Evolutionary conservation across 78 protist genomes (phyloP), one percentile per base, ranked within the genome.

Genomic region (Dictyostelium purpureum): DNA sequence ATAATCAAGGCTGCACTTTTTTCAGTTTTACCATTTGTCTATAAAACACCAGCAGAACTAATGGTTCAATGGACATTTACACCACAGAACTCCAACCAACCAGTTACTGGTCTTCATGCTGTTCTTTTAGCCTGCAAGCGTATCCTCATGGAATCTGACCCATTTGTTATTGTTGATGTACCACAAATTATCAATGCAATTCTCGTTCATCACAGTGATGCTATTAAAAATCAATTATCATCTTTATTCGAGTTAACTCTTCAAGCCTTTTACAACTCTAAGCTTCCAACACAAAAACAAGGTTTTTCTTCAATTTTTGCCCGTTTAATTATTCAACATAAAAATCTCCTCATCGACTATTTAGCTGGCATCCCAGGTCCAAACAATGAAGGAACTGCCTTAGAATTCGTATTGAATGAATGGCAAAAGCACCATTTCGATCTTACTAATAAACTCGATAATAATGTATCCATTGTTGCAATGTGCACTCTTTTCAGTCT

Each of bases 351-450:
- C 38, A 33, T 83, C 6, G 85, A 77, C 40, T 77, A 45, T 40
- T 57, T 77, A 21, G n/a, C n/a, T 26, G 37, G 31, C 40, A 12
- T 57, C 1, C 85, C 69, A 6, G 33, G 47, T 40, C 69, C 71
- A 57, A 4, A 21, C 10, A 16, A 16, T n/a, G 10, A 24, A 5
- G 47, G n/a, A 1, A 77, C 6, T 57, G 85, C 74, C 4, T 42
- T 77, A 0, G 40, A 11, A 26, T 45, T 35, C 33, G 66, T 83
- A 18, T 37, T 83, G 40, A 83, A 71, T 43, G 80, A 83, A 42
- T 83, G 90, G 90, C 35, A 35, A 14, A 83, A 83, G 11, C 56
- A n/a, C 35, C 79, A 67, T 42, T 51, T 19, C 2, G 90, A 83
- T 43, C 52, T 83, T 19, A 67, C 57, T 0, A 28, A 35, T 12